These are phyloP conservation scores for Thermothelomyces thermophilus DNA, from an alignment of 2,329 filamentous ascomycete genomes.

Conservation along the genomic window DNA sequence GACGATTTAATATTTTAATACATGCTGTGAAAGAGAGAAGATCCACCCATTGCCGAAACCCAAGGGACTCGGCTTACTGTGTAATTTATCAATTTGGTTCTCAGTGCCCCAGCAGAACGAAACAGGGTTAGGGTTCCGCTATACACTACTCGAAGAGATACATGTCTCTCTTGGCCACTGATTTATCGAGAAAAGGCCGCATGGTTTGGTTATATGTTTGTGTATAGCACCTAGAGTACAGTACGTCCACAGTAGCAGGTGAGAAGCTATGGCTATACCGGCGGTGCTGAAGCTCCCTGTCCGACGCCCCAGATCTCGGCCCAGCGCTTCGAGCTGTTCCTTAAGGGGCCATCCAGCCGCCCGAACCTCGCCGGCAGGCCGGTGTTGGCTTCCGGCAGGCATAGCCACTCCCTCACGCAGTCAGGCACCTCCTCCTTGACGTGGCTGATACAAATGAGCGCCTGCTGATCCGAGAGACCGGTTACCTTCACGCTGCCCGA, in stretches of 20 bases:
- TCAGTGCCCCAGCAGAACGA: not conserved
- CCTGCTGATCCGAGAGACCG: constrained; percentile 65
- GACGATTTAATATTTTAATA: too few species aligned
- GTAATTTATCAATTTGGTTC: too few species aligned
- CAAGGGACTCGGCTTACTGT: too few species aligned
- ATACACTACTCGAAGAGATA: too few species aligned
- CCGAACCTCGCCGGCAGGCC: constrained; percentile 57
- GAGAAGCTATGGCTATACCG: too few species aligned
- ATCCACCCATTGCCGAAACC: too few species aligned
- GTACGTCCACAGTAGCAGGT: too few species aligned
- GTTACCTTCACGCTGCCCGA: constrained; percentile 43
- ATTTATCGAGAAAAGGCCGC: too few species aligned
- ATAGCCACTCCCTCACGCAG: constrained; percentile 76
- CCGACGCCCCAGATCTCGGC: constrained; percentile 54
- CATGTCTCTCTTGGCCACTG: too few species aligned
- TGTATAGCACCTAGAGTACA: too few species aligned
- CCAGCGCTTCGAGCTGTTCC: constrained; percentile 53
- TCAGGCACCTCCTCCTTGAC: constrained; percentile 84
- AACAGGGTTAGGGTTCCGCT: not conserved
- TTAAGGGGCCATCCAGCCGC: constrained; percentile 53
- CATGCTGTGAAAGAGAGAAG: too few species aligned
- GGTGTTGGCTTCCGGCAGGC: constrained; percentile 69
- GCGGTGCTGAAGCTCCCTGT: not conserved
- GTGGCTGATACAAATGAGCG: constrained; percentile 88
- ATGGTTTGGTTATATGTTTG: too few species aligned